Conservation (phyloP, 2,329 filamentous ascomycete genomes). For the Domatiomyces globalis region DNA sequence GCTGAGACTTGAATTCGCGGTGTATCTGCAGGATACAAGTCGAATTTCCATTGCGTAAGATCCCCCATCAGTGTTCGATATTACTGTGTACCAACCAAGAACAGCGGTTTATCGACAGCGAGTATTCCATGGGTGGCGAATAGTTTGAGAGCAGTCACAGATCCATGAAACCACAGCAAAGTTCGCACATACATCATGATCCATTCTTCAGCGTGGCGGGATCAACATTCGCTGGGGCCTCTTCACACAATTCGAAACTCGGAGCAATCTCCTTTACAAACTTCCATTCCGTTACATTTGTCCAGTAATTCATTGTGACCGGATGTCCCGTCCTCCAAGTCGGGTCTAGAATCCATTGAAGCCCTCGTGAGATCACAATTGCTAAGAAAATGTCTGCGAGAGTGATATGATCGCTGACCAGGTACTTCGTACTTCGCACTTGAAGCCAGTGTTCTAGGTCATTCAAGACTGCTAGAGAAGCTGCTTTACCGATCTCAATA, state of each 20-base stretch:
- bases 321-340: slow-evolving; percentile 68
- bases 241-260: not conserved
- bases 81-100: not conserved
- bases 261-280: not conserved
- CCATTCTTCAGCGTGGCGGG: not conserved
- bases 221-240: not conserved
- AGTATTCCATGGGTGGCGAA: not conserved
- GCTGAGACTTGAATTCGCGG: not conserved
- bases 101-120: not conserved
- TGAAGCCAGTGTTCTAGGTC: not conserved
- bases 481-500: not conserved
- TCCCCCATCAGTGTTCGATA: not conserved
- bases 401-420: slow-evolving; percentile 91
- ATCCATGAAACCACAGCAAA: not conserved
- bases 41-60: not conserved
- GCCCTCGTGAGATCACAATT: slow-evolving; percentile 66
- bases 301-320: slow-evolving; percentile 39
- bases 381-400: slow-evolving; percentile 82
- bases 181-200: not conserved
- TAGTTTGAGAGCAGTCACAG: not conserved
- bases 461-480: not conserved
- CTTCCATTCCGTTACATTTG: not conserved
- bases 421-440: slow-evolving; percentile 38
- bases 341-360: slow-evolving; percentile 88
- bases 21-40: not conserved